Evolutionary conservation across 495 filamentous ascomycete species (phyloP), one percentile per base, ranked within the genome.

Genomic region (Lasiosphaeria ovina): DNA sequence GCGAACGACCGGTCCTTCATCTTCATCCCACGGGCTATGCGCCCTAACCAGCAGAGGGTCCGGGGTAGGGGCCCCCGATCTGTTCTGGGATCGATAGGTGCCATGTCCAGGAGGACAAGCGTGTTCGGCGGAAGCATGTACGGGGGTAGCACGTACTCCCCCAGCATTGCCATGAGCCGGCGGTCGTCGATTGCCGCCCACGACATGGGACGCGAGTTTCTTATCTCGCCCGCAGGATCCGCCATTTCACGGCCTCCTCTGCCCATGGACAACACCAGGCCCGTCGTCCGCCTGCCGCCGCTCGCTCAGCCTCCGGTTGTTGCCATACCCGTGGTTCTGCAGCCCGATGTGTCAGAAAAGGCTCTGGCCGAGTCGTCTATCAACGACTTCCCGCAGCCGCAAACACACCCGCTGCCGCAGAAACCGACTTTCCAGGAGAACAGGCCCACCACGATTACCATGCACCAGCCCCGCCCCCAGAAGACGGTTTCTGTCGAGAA

Each of bases 381-480:
- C 31, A 80, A 73, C 66, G 79, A 81, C 59, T 66, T 80, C 35
- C 77, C 86, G 17, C 78, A 78, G 56, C 77, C 82, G 11, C 84
- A 84, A 57, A 77, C 77, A 3, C 81, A 87, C 62, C 83, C 85
- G 33, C 79, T 85, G 34, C 83, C 85, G 32, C 87, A 89, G 66
- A 90, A 89, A 65, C 89, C 89, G 3, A 79, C 82, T 2, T 90
- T 88, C 76, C 87, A 87, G 54, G 93, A 96, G 76, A 93, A 86
- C 69, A 87, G 87, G 58, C 83, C 83, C 50, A 87, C 78, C 50
- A 79, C 83, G 31, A 85, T 97, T 44, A 89, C 92, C 6, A 96
- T 98, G 89, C 90, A 98, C 68, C 94, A 99, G 70, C 94, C 94
- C 54, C 89, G 91, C 48, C 94, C 94, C 3, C 92, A 98, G 73